These are phyloP conservation scores for Fusarium caatingaense DNA, from an alignment of 2,329 filamentous ascomycete genomes.

Conservation along the genomic window DNA sequence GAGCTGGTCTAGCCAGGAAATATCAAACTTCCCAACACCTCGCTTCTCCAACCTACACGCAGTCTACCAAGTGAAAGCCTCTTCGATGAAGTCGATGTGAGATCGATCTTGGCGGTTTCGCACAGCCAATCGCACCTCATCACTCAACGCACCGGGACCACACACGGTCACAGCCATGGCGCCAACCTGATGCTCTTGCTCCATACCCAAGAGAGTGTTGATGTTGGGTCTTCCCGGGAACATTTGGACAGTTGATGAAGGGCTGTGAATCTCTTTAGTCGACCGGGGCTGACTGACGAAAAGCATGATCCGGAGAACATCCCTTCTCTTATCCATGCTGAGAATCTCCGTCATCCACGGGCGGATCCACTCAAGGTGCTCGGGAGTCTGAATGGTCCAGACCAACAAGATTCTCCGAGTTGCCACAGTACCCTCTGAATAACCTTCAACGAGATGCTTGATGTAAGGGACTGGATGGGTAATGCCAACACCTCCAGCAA, in stretches of 20 bases:
- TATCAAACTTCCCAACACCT: slow-evolving; percentile 11
- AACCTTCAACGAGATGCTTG: slow-evolving; percentile 76
- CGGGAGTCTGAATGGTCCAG: slow-evolving; percentile 82
- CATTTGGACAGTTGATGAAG: slow-evolving; percentile 83
- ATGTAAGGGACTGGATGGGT: slow-evolving; percentile 83
- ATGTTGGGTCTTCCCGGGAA: slow-evolving; percentile 83
- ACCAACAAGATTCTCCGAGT: slow-evolving; percentile 78
- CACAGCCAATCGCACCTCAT: slow-evolving; percentile 78
- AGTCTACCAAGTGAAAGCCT: slow-evolving; percentile 74
- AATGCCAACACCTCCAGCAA: slow-evolving; percentile 84
- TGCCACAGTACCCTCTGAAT: slow-evolving; percentile 74
- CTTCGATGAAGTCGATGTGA: slow-evolving; percentile 82
- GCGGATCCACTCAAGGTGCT: slow-evolving; percentile 85
- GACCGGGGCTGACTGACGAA: slow-evolving; percentile 80
- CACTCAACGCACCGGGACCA: slow-evolving; percentile 77
- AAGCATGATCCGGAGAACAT: slow-evolving; percentile 79
- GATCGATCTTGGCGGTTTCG: slow-evolving; percentile 72
- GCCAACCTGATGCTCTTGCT: slow-evolving; percentile 79
- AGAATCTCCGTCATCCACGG: slow-evolving; percentile 87
- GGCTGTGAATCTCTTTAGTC: slow-evolving; percentile 84
- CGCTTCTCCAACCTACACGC: neutral
- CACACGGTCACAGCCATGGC: slow-evolving; percentile 81
- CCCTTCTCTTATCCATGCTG: slow-evolving; percentile 77
- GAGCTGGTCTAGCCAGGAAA: slow-evolving; percentile 21
- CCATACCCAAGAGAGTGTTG: slow-evolving; percentile 75